Percentiles rank a stretch among this genome's conserved stretches.
Conservation (phyloP, 768 basidiomycete genomes). For the Psilocybe cyanescens region DNA sequence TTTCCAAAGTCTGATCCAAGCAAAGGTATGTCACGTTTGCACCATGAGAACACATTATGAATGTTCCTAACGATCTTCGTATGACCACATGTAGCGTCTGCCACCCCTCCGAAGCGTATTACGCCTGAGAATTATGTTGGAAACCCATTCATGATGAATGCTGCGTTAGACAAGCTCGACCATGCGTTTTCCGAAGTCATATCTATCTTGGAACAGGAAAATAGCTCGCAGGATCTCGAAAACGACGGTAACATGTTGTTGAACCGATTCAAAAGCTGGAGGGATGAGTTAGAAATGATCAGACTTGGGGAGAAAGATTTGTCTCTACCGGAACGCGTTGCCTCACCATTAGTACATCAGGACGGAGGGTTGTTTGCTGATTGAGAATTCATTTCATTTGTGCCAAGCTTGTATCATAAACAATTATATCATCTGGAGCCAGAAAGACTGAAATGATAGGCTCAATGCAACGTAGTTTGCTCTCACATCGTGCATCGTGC, state of each 20-base stretch:
- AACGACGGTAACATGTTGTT: conserved; percentile 36
- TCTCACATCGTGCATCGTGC: too few species aligned
- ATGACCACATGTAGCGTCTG: conserved; percentile 23
- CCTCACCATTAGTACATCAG: conserved; percentile 15
- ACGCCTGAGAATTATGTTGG: conserved; percentile 36
- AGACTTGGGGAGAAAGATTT: conserved; percentile 23
- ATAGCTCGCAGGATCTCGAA: conserved; percentile 36
- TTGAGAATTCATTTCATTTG: conserved; percentile 14
- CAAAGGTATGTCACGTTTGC: conserved; percentile 28
- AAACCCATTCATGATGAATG: conserved; percentile 51
- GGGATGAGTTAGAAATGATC: conserved; percentile 40
- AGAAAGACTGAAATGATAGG: too few species aligned
- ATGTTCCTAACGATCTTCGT: conserved; percentile 1
- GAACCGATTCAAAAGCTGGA: conserved; percentile 45
- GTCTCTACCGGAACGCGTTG: conserved; percentile 9
- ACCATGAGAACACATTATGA: not conserved
- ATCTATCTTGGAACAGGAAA: conserved; percentile 46
- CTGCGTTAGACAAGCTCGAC: conserved; percentile 47
- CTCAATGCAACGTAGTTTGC: too few species aligned
- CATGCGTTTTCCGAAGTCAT: conserved; percentile 46
- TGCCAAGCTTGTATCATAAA: not conserved
- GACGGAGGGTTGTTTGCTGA: conserved; percentile 40
- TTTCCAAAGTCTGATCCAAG: conserved; percentile 49
- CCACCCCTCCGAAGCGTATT: conserved; percentile 25
- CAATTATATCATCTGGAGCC: too few species aligned